These are phyloP conservation scores for Penicillium glabrum DNA, from an alignment of 2,329 filamentous ascomycete species.

Conservation along the genomic window DNA sequence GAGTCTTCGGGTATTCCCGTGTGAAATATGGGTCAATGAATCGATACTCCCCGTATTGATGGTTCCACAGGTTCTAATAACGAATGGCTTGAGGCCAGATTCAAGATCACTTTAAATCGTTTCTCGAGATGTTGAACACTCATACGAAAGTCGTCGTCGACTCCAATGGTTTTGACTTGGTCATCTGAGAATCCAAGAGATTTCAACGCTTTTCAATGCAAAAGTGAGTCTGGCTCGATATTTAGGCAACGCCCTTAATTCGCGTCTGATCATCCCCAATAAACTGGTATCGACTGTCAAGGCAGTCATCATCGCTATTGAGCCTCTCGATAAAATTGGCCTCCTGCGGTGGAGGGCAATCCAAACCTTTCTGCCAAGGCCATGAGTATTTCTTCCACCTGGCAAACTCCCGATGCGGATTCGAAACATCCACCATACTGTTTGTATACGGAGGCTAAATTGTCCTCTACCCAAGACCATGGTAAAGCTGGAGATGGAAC, in stretches of 20 bases:
- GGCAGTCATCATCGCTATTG: constrained; percentile 23
- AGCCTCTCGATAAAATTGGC: constrained; percentile 22
- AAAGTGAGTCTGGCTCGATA: constrained; percentile 20
- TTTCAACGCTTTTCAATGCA: constrained; percentile 10
- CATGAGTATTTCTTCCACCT: neutral
- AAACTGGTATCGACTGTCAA: constrained; percentile 15
- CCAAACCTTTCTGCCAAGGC: constrained; percentile 11
- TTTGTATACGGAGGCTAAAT: no score
- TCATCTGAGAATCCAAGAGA: constrained; percentile 15
- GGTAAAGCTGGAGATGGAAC: no score
- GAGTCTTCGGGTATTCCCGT: no score
- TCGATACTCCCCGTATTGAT: constrained; percentile 23
- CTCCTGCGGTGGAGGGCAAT: constrained; percentile 14
- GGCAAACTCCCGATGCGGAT: no score
- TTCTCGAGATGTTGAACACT: neutral
- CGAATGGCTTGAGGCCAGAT: constrained; percentile 9
- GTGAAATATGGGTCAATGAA: constrained; percentile 12
- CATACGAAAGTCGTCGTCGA: constrained; percentile 7
- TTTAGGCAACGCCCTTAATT: constrained; percentile 11
- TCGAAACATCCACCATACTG: no score
- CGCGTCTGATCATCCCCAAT: neutral
- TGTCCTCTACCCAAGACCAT: no score
- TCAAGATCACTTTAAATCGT: constrained; percentile 5
- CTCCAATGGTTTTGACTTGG: constrained; percentile 14
- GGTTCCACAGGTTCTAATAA: constrained; percentile 19